Conservation (phyloP, 2,329 filamentous ascomycete genomes). For the Dactylellina haptotyla region DNA sequence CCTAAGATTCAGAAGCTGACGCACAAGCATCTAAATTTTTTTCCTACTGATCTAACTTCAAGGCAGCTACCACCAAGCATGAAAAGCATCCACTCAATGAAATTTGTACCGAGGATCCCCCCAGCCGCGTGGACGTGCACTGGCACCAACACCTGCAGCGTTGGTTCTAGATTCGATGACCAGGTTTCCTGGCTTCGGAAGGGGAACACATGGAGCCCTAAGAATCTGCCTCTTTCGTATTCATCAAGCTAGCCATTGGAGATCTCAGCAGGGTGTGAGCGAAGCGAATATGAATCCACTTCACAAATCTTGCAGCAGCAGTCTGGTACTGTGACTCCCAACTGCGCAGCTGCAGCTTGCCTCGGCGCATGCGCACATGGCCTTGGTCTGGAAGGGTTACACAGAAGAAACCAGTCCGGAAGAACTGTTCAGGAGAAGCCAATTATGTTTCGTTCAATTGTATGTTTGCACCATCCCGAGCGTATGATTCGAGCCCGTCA, state of each 20-base stretch:
- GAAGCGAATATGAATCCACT: conserved; percentile 15
- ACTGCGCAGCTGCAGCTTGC: conserved; percentile 12
- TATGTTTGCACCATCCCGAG: background rate
- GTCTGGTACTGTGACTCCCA: too few relatives aligned
- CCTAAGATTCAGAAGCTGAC: conserved; percentile 9
- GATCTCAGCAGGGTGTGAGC: background rate
- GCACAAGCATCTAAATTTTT: conserved; percentile 36
- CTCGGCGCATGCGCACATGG: conserved; percentile 14
- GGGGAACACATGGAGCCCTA: conserved; percentile 29
- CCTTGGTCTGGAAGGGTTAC: conserved; percentile 28
- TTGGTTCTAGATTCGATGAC: conserved; percentile 33
- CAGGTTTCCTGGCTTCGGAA: conserved; percentile 30
- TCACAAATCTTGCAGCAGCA: background rate
- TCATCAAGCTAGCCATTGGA: background rate
- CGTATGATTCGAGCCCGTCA: background rate
- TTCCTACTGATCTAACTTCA: conserved; percentile 7
- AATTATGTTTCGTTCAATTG: background rate
- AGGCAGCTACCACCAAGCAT: conserved; percentile 32
- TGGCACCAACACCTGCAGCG: conserved; percentile 22
- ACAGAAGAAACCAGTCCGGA: background rate
- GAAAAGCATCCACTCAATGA: conserved; percentile 17
- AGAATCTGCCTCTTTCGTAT: conserved; percentile 16
- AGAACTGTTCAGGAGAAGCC: background rate
- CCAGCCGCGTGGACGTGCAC: conserved; percentile 38
- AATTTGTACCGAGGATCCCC: conserved; percentile 37